Conservation (phyloP, 179 eudicot species). For the Beta macrorhiza region DNA sequence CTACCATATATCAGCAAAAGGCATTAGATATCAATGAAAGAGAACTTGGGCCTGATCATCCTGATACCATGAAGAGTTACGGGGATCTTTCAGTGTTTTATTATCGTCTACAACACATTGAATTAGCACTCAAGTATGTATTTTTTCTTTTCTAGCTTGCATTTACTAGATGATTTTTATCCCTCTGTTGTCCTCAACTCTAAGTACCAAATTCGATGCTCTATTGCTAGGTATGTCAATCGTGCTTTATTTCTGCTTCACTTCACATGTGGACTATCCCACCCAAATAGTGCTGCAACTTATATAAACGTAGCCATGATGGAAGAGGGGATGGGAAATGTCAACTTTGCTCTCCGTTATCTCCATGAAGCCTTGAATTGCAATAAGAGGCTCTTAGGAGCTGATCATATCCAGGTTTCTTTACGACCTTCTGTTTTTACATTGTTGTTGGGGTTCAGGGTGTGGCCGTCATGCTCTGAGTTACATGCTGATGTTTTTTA, state of each 20-base stretch:
- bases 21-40: constrained; percentile 97
- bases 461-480: neutral
- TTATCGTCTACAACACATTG: constrained; percentile 95
- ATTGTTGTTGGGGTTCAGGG: neutral
- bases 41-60: constrained; percentile 99
- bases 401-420: constrained; percentile 94
- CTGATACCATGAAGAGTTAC: constrained; percentile 96
- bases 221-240: constrained; percentile 76
- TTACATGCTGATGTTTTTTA: no score
- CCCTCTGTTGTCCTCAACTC: neutral
- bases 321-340: constrained; percentile 99
- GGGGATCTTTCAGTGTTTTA: constrained; percentile 99
- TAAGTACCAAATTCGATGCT: constrained; percentile 1
- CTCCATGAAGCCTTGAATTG: constrained; percentile 99
- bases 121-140: constrained; percentile 89
- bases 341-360: constrained; percentile 90
- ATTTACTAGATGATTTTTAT: neutral
- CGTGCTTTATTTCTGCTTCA: constrained; percentile 91
- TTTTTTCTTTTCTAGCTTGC: constrained; percentile 1
- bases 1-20: constrained; percentile 91
- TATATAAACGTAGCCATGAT: constrained; percentile 98
- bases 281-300: constrained; percentile 98
- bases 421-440: constrained; percentile 26
- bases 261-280: constrained; percentile 94
- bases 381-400: constrained; percentile 83